These are phyloP conservation scores for Baorangia bicolor DNA, from an alignment of 768 basidiomycete species.

Conservation along the genomic window DNA sequence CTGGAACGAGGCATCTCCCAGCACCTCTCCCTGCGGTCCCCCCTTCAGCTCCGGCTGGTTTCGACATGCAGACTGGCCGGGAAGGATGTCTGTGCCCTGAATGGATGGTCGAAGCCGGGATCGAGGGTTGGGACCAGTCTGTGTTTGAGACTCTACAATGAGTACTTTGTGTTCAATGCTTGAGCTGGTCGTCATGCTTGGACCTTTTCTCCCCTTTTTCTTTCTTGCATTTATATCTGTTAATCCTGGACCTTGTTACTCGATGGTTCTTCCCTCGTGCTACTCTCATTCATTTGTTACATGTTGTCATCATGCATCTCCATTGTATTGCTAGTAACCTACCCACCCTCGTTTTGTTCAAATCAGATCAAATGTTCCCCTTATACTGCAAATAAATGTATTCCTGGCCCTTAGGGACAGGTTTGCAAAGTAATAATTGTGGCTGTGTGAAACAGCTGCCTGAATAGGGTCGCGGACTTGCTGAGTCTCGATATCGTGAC, in stretches of 20 bases:
- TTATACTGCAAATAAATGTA: too few relatives aligned
- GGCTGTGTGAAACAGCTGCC: too few relatives aligned
- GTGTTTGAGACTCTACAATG: not conserved
- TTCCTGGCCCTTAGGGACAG: too few relatives aligned
- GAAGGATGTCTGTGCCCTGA: conserved; percentile 24
- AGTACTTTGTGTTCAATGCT: not conserved
- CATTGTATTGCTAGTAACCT: not conserved
- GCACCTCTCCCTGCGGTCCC: not conserved
- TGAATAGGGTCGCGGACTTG: too few relatives aligned
- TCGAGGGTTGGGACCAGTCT: conserved; percentile 15
- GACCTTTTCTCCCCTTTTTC: not conserved
- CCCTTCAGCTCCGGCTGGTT: not conserved
- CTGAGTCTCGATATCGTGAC: too few relatives aligned
- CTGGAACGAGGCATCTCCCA: not conserved
- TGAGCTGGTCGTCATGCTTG: conserved; percentile 2
- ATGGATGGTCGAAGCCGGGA: conserved; percentile 19
- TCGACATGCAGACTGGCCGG: not conserved
- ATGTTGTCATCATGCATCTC: not conserved
- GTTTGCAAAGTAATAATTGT: too few relatives aligned
- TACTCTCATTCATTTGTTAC: not conserved
- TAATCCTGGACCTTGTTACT: not conserved
- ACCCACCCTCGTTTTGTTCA: not conserved
- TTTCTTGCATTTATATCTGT: not conserved
- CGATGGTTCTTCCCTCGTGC: not conserved
- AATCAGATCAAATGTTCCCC: too few relatives aligned